Percentiles rank a stretch among this genome's conserved stretches.
Evolutionary conservation across 1,284 basidiomycete species (phyloP).

Genomic region (Sphaerobolus stellatus): DNA sequence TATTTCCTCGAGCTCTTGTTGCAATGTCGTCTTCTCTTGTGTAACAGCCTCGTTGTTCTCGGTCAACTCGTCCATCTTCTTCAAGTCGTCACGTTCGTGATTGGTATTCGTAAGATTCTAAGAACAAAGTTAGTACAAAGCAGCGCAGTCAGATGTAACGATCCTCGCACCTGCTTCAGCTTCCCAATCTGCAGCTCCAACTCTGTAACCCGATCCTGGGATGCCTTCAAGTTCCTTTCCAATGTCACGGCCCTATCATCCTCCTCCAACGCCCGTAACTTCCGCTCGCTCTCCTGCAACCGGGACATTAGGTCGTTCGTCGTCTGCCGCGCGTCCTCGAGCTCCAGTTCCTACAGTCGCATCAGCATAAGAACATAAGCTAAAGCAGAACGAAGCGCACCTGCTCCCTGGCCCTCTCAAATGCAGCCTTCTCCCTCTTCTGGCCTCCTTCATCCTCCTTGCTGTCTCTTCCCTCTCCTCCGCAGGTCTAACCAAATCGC

Average conservation of each 20-base stretch:
- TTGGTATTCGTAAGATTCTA: constrained; percentile 61
- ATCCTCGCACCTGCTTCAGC: constrained; percentile 69
- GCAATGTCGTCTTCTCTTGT: constrained; percentile 47
- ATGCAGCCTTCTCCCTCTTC: constrained; percentile 11
- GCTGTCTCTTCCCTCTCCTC: constrained; percentile 36
- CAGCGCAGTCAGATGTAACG: no score
- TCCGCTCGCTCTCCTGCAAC: constrained; percentile 52
- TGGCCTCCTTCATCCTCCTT: no score
- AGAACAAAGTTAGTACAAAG: constrained; percentile 7
- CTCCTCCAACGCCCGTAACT: constrained; percentile 70
- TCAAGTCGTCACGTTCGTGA: constrained; percentile 57
- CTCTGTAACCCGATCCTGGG: constrained; percentile 76
- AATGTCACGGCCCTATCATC: constrained; percentile 75
- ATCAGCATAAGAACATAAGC: constrained; percentile 15
- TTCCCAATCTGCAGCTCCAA: constrained; percentile 77
- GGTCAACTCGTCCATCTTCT: constrained; percentile 41
- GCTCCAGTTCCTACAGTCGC: constrained; percentile 60
- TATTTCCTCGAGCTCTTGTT: constrained; percentile 35
- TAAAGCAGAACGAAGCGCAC: constrained; percentile 34
- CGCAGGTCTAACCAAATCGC: constrained; percentile 41
- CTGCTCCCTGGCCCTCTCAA: constrained; percentile 40
- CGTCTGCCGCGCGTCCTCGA: constrained; percentile 57
- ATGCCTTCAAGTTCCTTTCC: constrained; percentile 69
- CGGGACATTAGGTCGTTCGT: constrained; percentile 54
- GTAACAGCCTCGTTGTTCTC: constrained; percentile 47